A percentile compares a stretch with the other conserved stretches of the same genome.
Conservation (phyloP, 176 grass and related monocot species). For the Pontederia paniculata region DNA sequence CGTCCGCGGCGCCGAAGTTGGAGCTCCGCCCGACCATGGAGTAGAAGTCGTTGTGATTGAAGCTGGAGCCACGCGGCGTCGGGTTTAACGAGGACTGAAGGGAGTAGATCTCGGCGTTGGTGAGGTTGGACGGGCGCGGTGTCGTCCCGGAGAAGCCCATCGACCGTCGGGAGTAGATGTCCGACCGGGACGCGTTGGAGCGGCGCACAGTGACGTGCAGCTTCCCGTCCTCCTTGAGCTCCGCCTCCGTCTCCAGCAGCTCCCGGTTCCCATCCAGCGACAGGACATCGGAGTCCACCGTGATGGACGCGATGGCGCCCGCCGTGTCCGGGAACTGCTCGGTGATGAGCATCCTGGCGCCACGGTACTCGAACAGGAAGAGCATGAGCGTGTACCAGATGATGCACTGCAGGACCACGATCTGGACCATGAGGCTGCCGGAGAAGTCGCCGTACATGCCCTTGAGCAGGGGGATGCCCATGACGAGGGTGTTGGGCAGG, state of each 20-base stretch:
- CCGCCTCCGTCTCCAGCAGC: conserved; percentile 1
- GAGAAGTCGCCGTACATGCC: conserved; percentile 93
- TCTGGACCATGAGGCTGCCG: conserved; percentile 86
- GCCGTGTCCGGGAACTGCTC: conserved; percentile 13
- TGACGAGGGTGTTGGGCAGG: conserved; percentile 97
- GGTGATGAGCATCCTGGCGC: not conserved
- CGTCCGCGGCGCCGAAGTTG: conserved; percentile 6
- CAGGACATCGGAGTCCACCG: conserved; percentile 2
- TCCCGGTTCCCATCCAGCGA: conserved; percentile 1
- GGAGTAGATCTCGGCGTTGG: conserved; percentile 82
- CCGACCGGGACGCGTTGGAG: conserved; percentile 10
- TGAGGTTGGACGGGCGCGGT: conserved; percentile 59
- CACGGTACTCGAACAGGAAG: conserved; percentile 42
- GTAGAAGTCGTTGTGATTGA: conserved; percentile 87
- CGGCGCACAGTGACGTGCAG: conserved; percentile 8
- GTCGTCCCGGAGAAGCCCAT: conserved; percentile 9
- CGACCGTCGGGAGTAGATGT: not conserved
- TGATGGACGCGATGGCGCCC: conserved; percentile 9
- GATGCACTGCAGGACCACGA: conserved; percentile 95
- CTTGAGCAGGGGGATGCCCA: conserved; percentile 93
- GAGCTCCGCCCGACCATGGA: conserved; percentile 38
- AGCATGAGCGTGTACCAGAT: conserved; percentile 99
- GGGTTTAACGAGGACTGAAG: conserved; percentile 85
- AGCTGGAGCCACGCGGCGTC: conserved; percentile 62
- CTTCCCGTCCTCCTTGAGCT: conserved; percentile 10